Conservation (phyloP, 257 asterid species). For the Salvia hispanica region DNA sequence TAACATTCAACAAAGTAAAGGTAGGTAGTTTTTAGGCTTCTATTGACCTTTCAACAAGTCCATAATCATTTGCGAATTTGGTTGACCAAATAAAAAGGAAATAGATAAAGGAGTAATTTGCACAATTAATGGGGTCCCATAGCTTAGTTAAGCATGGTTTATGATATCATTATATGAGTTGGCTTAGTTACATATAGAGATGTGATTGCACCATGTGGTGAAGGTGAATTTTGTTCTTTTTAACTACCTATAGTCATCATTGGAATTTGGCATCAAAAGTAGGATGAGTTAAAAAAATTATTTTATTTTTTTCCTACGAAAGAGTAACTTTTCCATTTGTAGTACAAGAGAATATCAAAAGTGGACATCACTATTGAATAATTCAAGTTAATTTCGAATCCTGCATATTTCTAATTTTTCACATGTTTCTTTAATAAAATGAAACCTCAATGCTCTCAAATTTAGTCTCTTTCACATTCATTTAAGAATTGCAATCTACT, state of each 20-base stretch:
- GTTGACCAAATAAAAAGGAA: background rate
- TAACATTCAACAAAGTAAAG: conserved; percentile 17
- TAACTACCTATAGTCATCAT: conserved; percentile 20
- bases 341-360: background rate
- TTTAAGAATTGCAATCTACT: conserved; percentile 24
- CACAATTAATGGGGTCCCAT: conserved; percentile 8
- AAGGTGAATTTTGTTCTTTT: conserved; percentile 13
- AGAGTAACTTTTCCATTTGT: background rate
- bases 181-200: background rate
- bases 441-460: background rate
- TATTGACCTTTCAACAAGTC: conserved; percentile 10
- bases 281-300: background rate
- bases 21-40: conserved; percentile 18
- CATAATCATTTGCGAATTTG: background rate
- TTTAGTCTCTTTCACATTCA: conserved; percentile 22
- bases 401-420: background rate
- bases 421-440: too few relatives aligned
- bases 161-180: conserved; percentile 3
- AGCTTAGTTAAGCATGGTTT: conserved; percentile 10
- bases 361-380: background rate
- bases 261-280: conserved; percentile 13
- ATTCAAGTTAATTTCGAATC: background rate
- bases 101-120: background rate
- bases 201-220: conserved; percentile 9
- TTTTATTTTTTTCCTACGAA: background rate